A percentile compares a stretch with the other conserved stretches of the same genome.
phyloP scores from a whole-genome alignment of 805 yeast species.

The Metschnikowia bowlesiae region DNA sequence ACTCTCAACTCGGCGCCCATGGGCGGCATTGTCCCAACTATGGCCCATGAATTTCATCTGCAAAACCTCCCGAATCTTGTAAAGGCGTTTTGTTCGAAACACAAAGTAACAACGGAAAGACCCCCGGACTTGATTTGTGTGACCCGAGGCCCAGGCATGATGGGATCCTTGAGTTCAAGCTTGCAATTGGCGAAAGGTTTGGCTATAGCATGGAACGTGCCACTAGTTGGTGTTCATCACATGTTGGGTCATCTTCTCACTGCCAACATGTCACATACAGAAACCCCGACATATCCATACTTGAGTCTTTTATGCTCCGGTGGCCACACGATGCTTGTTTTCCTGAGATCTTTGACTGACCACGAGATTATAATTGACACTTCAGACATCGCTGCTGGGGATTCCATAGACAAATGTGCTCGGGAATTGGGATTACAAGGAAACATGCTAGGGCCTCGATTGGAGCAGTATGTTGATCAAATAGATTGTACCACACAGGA shows the following conservation, averaged over 20 bases:
- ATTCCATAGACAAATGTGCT: slow-evolving; percentile 89
- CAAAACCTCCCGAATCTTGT: slow-evolving; percentile 50
- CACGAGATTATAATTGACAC: slow-evolving; percentile 77
- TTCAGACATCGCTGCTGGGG: slow-evolving; percentile 88
- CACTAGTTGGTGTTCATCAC: slow-evolving; percentile 88
- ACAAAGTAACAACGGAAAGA: slow-evolving; percentile 23
- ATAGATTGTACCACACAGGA: slow-evolving; percentile 23
- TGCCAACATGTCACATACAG: slow-evolving; percentile 19
- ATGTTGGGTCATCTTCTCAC: slow-evolving; percentile 89
- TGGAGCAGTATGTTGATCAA: slow-evolving; percentile 52
- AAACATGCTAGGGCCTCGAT: slow-evolving; percentile 78
- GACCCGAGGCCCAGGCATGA: slow-evolving; percentile 97
- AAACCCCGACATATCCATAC: slow-evolving; percentile 49
- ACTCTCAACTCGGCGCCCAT: slow-evolving; percentile 61
- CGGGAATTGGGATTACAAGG: slow-evolving; percentile 77
- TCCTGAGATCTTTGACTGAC: slow-evolving; percentile 51
- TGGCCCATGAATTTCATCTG: slow-evolving; percentile 80
- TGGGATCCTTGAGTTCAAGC: slow-evolving; percentile 80
- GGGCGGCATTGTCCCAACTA: slow-evolving; percentile 89
- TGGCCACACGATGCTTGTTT: slow-evolving; percentile 89
- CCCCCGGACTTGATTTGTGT: slow-evolving; percentile 78
- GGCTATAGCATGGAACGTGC: slow-evolving; percentile 69
- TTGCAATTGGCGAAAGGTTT: slow-evolving; percentile 83
- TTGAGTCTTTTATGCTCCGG: slow-evolving; percentile 81
- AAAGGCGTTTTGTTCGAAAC: slow-evolving; percentile 35